phyloP scores from a whole-genome alignment of 805 yeast genomes.

The Blastobotrys americana region DNA sequence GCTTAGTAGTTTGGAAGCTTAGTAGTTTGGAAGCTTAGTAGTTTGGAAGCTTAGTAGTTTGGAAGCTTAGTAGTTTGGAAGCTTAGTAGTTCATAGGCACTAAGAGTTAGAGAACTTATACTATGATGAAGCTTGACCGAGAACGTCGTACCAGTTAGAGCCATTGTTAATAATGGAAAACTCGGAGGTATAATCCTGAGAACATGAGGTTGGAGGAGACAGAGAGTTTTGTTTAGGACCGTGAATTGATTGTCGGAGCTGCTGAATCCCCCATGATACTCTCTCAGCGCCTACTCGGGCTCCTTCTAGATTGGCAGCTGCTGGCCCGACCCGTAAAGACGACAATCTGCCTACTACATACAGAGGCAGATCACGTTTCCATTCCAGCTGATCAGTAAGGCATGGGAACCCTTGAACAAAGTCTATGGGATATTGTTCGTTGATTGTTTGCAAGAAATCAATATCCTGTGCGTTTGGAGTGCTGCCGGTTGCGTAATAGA shows the following conservation, averaged over 20 bases:
- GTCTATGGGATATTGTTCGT: constrained; percentile 29
- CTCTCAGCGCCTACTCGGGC: constrained; percentile 42
- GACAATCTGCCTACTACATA: constrained; percentile 41
- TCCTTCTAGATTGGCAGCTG: constrained; percentile 42
- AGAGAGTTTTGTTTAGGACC: neutral
- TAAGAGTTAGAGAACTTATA: no score
- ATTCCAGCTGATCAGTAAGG: constrained; percentile 39
- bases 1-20: no score
- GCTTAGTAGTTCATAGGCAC: no score
- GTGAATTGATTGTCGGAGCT: neutral
- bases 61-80: no score
- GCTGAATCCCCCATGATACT: constrained; percentile 27
- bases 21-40: no score
- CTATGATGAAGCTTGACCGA: no score
- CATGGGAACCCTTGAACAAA: constrained; percentile 37
- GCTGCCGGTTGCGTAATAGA: constrained; percentile 40
- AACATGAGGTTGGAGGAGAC: neutral
- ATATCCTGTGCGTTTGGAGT: constrained; percentile 28
- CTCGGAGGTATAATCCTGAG: neutral
- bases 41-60: no score
- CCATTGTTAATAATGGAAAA: constrained; percentile 1
- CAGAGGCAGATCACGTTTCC: constrained; percentile 36
- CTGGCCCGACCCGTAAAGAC: constrained; percentile 37
- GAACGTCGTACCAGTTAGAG: constrained; percentile 6
- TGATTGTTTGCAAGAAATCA: constrained; percentile 30